phyloP scores from a whole-genome alignment of 1,284 basidiomycete genomes.

The Ganoderma lingzhi region DNA sequence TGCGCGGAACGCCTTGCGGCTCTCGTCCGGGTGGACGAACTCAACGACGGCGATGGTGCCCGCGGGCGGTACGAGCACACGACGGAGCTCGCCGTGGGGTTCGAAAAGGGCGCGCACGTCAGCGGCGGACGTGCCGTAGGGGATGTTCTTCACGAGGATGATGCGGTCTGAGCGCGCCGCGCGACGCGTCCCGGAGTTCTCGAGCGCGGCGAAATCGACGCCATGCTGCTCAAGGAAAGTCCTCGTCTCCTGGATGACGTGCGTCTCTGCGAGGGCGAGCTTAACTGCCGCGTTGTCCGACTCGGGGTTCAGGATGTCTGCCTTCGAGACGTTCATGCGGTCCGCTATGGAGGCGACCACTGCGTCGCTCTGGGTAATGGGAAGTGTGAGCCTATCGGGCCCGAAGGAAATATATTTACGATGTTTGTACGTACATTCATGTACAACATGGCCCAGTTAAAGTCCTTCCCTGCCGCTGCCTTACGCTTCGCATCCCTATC shows the following conservation, averaged over 20 bases:
- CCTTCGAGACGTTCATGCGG: constrained; percentile 65
- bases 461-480: constrained; percentile 80
- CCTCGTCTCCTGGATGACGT: constrained; percentile 96
- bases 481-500: constrained; percentile 80
- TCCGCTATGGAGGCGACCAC: constrained; percentile 49
- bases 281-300: constrained; percentile 87
- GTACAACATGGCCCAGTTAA: constrained; percentile 97
- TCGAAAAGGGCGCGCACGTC: constrained; percentile 85
- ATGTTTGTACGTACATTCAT: constrained; percentile 85
- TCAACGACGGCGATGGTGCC: constrained; percentile 96
- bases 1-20: constrained; percentile 79
- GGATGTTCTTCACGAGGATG: constrained; percentile 97
- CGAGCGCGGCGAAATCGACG: constrained; percentile 67
- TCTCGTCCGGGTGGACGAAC: constrained; percentile 77
- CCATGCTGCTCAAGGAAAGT: constrained; percentile 84
- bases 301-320: constrained; percentile 86
- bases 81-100: constrained; percentile 77
- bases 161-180: constrained; percentile 74
- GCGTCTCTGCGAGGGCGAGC: constrained; percentile 95
- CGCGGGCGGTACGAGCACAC: constrained; percentile 89
- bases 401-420: constrained; percentile 29
- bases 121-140: constrained; percentile 84
- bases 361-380: constrained; percentile 61
- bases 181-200: constrained; percentile 51
- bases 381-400: constrained; percentile 12